Conservation (phyloP, 1,284 basidiomycete species). For the Pyrrhoderma noxium region DNA sequence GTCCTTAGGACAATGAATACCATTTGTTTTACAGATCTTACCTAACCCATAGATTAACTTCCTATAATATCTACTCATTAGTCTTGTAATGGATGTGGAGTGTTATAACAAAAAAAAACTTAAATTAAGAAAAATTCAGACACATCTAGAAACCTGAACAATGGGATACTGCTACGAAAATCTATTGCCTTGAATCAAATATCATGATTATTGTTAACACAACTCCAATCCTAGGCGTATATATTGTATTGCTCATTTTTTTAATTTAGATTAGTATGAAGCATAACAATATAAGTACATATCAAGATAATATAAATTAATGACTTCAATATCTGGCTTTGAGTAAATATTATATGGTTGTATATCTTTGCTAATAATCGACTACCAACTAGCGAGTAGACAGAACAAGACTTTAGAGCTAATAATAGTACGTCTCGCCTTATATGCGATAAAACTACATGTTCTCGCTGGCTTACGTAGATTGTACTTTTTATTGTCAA, state of each 20-base stretch:
- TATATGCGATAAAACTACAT: neutral
- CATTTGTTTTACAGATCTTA: too few species aligned
- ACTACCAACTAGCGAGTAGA: slow-evolving; percentile 16
- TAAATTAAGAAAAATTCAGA: too few species aligned
- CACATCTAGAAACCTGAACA: too few species aligned
- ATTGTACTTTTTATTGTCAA: slow-evolving; percentile 3
- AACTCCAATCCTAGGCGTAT: slow-evolving; percentile 14
- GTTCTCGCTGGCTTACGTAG: neutral
- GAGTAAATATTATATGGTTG: neutral
- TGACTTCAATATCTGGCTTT: neutral
- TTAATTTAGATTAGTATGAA: neutral
- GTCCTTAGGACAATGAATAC: too few species aligned
- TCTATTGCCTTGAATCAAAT: too few species aligned
- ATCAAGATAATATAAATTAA: neutral
- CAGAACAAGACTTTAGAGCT: slow-evolving; percentile 5
- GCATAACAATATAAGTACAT: neutral
- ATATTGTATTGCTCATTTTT: neutral
- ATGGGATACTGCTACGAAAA: slow-evolving; percentile 9
- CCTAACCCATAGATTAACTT: too few species aligned
- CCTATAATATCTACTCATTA: too few species aligned
- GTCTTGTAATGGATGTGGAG: too few species aligned
- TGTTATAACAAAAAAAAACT: too few species aligned
- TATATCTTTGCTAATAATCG: neutral
- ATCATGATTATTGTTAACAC: slow-evolving; percentile 2
- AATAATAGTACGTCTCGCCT: neutral